phyloP scores from a whole-genome alignment of 225 moss, liverwort and hornwort species.

The Rhytidiadelphus loreus region DNA sequence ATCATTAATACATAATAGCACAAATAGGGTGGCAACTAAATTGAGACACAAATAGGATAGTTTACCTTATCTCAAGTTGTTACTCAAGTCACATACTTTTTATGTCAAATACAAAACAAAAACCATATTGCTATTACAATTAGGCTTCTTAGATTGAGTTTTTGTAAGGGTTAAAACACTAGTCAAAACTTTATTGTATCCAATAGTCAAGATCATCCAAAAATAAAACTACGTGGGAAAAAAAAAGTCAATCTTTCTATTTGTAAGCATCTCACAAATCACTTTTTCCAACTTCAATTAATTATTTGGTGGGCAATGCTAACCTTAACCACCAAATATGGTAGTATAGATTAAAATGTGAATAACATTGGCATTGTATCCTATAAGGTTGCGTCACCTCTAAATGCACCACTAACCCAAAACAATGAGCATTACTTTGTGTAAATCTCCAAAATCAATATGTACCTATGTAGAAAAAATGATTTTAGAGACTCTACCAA shows the following conservation, averaged over 20 bases:
- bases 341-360: neutral
- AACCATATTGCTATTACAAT: neutral
- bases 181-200: fast-evolving
- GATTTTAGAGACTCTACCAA: fast-evolving
- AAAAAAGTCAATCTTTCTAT: neutral
- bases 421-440: neutral
- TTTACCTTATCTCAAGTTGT: neutral
- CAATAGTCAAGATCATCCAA: neutral
- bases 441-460: neutral
- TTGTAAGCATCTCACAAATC: neutral
- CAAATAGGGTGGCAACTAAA: neutral
- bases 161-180: neutral
- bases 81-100: neutral
- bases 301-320: neutral
- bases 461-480: neutral
- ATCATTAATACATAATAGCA: neutral
- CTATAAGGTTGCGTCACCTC: neutral
- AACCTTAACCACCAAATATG: fast-evolving
- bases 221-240: neutral
- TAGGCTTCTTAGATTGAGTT: neutral
- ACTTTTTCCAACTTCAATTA: neutral
- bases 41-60: neutral
- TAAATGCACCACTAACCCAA: neutral
- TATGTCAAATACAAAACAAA: neutral
- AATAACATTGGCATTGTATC: neutral